phyloP scores from a whole-genome alignment of 1,284 basidiomycete genomes.

The Xerocomus minutiporus region DNA sequence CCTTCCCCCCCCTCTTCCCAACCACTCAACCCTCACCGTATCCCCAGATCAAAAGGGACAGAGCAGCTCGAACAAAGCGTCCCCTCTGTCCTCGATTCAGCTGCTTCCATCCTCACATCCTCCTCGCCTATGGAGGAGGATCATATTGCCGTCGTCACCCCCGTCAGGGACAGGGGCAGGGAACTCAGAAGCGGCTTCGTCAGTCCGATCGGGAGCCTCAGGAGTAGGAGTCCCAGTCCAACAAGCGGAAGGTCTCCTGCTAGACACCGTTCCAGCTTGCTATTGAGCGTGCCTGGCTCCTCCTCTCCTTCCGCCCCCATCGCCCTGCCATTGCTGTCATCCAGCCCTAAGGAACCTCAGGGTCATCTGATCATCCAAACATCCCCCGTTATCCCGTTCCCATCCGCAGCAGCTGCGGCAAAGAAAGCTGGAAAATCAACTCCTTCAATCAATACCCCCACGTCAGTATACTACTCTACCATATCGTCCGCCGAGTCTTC shows the following conservation, averaged over 20 bases:
- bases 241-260: slow-evolving; percentile 27
- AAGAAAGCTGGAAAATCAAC: slow-evolving; percentile 23
- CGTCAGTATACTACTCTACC: slow-evolving; percentile 46
- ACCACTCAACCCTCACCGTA: slow-evolving; percentile 60
- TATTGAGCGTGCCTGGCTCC: slow-evolving; percentile 43
- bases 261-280: slow-evolving; percentile 37
- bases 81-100: slow-evolving; percentile 70
- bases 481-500: slow-evolving; percentile 35
- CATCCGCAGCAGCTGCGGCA: neutral
- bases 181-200: slow-evolving; percentile 51
- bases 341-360: slow-evolving; percentile 22
- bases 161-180: slow-evolving; percentile 36
- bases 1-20: slow-evolving; percentile 45
- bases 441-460: slow-evolving; percentile 39
- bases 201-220: slow-evolving; percentile 60
- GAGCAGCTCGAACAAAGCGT: slow-evolving; percentile 69
- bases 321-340: slow-evolving; percentile 20
- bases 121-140: slow-evolving; percentile 42
- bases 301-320: slow-evolving; percentile 21
- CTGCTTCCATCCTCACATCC: slow-evolving; percentile 59
- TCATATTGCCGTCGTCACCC: slow-evolving; percentile 55
- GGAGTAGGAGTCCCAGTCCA: slow-evolving; percentile 58
- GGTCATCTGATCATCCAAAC: slow-evolving; percentile 25
- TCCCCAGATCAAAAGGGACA: slow-evolving; percentile 62
- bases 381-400: slow-evolving; percentile 5